Base-by-base conservation (phyloP, 345 rosid species). In the Rhodamnia argentea region DNA sequence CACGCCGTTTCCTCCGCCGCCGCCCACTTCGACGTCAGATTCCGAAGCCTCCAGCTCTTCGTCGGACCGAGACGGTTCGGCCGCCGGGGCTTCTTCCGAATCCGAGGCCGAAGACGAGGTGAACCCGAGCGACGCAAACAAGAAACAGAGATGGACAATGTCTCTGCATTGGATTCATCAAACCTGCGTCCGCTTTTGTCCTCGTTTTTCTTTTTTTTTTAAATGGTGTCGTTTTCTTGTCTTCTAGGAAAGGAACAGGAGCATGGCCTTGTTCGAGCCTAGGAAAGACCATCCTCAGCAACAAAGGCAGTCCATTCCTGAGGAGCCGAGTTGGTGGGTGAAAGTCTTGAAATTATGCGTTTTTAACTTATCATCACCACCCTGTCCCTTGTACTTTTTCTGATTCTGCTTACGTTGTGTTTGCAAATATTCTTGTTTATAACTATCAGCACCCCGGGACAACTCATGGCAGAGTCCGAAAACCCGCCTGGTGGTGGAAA, bases 51-150 rank as follows among this genome's bases (percentile, higher is more conserved):
- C 85, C 5, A 85, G 84, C 52, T 85, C 83, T 29, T 88, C 86
- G 57, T 88, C 87, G 6, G 91, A 88, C 20, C 27, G 0, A 24
- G 90, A 88, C 74, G 86, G 60, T 27, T 85, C 88, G 62, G 84
- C 84, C 0, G 60, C 78, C 18, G 84, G 54, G 87, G 82, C 86
- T 82, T 89, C 92, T 64, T 91, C 90, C 5, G 93, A 90, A 23
- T 90, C 90, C 76, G 93, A 91, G 86, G 84, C 91, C 24, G 89
- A 91, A 23, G 54, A 60, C 42, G 86, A 91, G 94, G 96, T 94
- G 89, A 86, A 57, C 87, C 58, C 60, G 59, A 52, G 52, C 26
- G 86, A 88, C 92, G 75, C 29, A 29, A 32, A 1, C 83, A n/a
- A 58, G 86, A 52, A 26, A 47, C 20, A 20, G 40, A 82, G 18